phyloP scores from a whole-genome alignment of 768 basidiomycete genomes.

The Mycena sanguinolenta region DNA sequence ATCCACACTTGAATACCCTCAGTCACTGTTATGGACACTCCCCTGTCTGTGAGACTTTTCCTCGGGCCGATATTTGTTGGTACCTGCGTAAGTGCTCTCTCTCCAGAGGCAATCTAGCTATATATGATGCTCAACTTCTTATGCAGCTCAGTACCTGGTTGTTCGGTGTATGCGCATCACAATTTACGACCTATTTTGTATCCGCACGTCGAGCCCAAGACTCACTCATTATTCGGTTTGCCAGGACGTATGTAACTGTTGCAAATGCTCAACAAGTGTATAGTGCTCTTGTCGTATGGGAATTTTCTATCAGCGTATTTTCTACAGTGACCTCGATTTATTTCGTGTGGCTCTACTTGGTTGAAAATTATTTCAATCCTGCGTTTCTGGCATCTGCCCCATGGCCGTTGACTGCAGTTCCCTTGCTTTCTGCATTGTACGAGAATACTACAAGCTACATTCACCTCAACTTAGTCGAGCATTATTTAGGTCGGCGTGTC shows the following conservation, averaged over 20 bases:
- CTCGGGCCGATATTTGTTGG: no score
- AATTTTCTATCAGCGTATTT: background rate
- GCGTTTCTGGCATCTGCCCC: background rate
- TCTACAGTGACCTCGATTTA: background rate
- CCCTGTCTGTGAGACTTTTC: no score
- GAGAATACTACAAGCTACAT: background rate
- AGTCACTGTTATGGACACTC: no score
- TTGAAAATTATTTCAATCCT: slow-evolving; percentile 1
- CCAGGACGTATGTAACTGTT: background rate
- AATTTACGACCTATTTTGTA: background rate
- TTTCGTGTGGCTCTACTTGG: background rate
- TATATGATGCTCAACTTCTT: no score
- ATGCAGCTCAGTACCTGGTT: background rate
- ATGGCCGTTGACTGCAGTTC: background rate
- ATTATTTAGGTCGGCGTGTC: slow-evolving; percentile 1
- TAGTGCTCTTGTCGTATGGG: background rate
- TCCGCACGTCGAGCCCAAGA: background rate
- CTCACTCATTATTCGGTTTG: background rate
- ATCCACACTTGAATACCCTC: no score
- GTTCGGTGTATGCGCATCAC: background rate
- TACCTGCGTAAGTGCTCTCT: no score
- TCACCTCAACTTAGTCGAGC: background rate
- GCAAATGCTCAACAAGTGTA: background rate
- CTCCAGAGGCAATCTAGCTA: no score
- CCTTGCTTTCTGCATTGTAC: background rate